Conservation (phyloP, 2,329 filamentous ascomycete genomes). For the Xylaria sp. region DNA sequence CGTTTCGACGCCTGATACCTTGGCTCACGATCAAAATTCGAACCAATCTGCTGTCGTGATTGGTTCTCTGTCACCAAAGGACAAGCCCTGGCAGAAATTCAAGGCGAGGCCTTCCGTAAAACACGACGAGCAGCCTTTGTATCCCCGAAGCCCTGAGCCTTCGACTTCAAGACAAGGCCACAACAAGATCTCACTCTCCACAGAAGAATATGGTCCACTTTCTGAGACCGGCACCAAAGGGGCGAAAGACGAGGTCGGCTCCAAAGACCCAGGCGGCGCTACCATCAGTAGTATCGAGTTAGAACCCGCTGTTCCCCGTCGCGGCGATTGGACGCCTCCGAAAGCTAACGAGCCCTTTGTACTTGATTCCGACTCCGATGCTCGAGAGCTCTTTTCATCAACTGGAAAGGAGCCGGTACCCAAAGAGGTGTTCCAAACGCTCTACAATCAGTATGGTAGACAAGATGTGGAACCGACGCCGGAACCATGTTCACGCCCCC, state of each 20-base stretch:
- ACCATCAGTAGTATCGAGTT: not conserved
- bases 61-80: slow-evolving; percentile 44
- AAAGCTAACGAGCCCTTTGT: slow-evolving; percentile 52
- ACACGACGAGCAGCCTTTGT: slow-evolving; percentile 9
- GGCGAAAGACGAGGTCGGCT: not conserved
- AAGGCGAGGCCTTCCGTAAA: slow-evolving; percentile 36
- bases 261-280: not conserved
- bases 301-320: slow-evolving; percentile 65
- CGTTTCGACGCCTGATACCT: slow-evolving; percentile 14
- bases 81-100: slow-evolving; percentile 54
- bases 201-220: slow-evolving; percentile 30
- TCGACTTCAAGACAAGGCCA: not conserved
- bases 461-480: slow-evolving; percentile 38
- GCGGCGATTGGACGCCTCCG: slow-evolving; percentile 76
- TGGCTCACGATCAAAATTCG: slow-evolving; percentile 32
- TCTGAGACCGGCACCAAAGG: not conserved
- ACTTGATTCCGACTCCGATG: slow-evolving; percentile 49
- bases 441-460: slow-evolving; percentile 58
- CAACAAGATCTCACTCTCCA: slow-evolving; percentile 44
- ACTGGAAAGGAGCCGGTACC: slow-evolving; percentile 33
- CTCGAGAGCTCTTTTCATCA: slow-evolving; percentile 49
- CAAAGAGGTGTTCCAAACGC: slow-evolving; percentile 55
- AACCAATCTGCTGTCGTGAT: slow-evolving; percentile 33
- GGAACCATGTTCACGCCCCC: slow-evolving; percentile 27
- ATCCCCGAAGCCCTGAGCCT: not conserved